A percentile compares a stretch with the other conserved stretches of the same genome.
Conservation (phyloP, 345 rosid genomes). For the Dipteronia dyeriana region DNA sequence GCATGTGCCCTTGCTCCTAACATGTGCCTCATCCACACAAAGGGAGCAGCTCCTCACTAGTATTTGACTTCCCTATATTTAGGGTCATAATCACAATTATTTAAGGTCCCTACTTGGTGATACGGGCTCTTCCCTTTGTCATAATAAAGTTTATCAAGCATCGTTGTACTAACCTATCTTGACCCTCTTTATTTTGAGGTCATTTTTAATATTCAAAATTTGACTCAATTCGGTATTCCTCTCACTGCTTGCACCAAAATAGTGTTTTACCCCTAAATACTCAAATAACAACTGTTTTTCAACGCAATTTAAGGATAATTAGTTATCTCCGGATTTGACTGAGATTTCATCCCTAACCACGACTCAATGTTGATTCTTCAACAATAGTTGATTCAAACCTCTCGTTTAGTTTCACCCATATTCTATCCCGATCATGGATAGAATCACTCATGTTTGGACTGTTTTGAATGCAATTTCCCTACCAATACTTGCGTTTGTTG, state of each 20-base stretch:
- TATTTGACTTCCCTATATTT: too few species aligned
- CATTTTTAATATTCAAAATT: neutral
- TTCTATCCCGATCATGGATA: neutral
- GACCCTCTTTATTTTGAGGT: neutral
- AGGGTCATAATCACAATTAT: too few species aligned
- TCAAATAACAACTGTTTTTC: neutral
- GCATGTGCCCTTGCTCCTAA: too few species aligned
- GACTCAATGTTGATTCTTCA: slow-evolving; percentile 11
- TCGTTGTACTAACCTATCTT: neutral
- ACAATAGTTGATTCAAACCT: neutral
- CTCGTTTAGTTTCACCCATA: too few species aligned
- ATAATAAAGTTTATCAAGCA: too few species aligned
- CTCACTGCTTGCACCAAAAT: neutral
- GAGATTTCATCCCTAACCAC: slow-evolving; percentile 11
- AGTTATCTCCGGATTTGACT: neutral
- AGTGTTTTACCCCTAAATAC: neutral
- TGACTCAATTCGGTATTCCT: neutral
- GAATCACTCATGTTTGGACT: neutral
- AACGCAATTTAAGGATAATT: neutral
- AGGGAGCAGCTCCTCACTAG: too few species aligned
- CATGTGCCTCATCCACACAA: too few species aligned
- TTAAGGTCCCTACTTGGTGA: neutral
- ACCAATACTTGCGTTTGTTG: neutral
- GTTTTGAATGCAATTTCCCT: neutral
- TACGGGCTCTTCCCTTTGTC: neutral